phyloP scores from a whole-genome alignment of 2,329 filamentous ascomycete genomes.

The Arthrobotrys sinensis region DNA sequence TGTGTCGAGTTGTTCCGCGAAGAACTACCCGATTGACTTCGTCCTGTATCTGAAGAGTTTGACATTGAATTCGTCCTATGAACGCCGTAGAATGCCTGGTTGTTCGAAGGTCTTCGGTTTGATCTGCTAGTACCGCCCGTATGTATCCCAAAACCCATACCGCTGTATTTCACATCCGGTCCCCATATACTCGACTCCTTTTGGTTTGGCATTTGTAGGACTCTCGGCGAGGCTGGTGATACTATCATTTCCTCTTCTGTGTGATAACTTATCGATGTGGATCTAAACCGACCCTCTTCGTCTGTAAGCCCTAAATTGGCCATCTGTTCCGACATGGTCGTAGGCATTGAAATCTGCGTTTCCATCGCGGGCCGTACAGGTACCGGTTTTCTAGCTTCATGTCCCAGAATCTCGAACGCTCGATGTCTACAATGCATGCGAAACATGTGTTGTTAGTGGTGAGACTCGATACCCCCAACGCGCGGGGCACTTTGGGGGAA shows the following conservation, averaged over 20 bases:
- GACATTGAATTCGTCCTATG: conserved; percentile 56
- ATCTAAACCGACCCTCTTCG: conserved; percentile 31
- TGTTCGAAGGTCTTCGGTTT: conserved; percentile 13
- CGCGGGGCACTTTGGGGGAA: conserved; percentile 22
- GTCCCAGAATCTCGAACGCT: conserved; percentile 48
- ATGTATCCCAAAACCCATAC: conserved; percentile 35
- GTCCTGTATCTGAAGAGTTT: conserved; percentile 54
- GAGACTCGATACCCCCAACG: conserved; percentile 17
- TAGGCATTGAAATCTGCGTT: conserved; percentile 6
- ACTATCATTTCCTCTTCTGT: conserved; percentile 29
- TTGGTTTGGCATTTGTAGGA: conserved; percentile 54
- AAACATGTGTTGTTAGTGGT: conserved; percentile 53
- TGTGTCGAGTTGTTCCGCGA: conserved; percentile 55
- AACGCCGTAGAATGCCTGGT: conserved; percentile 42
- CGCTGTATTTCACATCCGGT: conserved; percentile 42
- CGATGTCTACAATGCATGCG: conserved; percentile 28
- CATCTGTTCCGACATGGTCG: conserved; percentile 42
- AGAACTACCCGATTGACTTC: conserved; percentile 54
- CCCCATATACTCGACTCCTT: conserved; percentile 47
- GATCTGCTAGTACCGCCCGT: not conserved
- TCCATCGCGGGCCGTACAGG: conserved; percentile 21
- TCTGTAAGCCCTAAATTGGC: conserved; percentile 34
- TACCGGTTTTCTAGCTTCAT: conserved; percentile 23
- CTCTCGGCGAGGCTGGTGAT: conserved; percentile 36
- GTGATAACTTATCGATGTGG: conserved; percentile 4